Evolutionary conservation across 1,139 yeast species (phyloP), one percentile per base, ranked within the genome.

Genomic region (Nematodospora anomalae): DNA sequence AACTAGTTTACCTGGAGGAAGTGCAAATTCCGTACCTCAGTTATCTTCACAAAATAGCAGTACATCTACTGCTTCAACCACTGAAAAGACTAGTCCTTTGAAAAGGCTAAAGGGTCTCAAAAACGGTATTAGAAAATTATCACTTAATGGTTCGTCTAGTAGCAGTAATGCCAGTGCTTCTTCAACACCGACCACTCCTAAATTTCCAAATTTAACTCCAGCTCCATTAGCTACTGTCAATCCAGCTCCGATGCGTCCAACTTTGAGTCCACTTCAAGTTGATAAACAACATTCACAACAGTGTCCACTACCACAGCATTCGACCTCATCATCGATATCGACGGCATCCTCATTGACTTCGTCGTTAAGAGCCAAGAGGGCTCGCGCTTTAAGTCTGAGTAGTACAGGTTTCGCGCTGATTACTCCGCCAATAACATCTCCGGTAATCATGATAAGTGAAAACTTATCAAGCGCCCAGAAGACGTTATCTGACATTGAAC

Each of bases 401-500:
- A 40, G 44, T 5, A 35, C 46, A 2, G 21, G 37, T 3, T 33
- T 43, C 26, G 45, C 57, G 7, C 56, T 58, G 9, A 44, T 71
- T 1, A 52, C 64, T 11, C 68, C 72, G 1, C 62, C 67, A 3
- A 48, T 59, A 27, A 51, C 62, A 26, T 67, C 71, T 21, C 75
- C 76, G 26, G 57, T 68, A 27, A 64, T 71, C 26, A 68, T 73
- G 1, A 51, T 71, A 16, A 58, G 70, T 11, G 76, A 70, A 30
- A 66, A 65, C 45, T 53, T 64, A 34, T 40, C 50, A 6, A 42
- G 49, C 16, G 50, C 60, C 9, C 61, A 63, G 42, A 62, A 57
- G 33, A 55, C 60, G 25, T 42, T 70, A 34, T 51, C 52, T 16
- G 55, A 53, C 29, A 55, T 67, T 16, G 74, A 70, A 42, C 71